phyloP scores from a whole-genome alignment of 179 eudicot genomes.

The Silene coronaria region DNA sequence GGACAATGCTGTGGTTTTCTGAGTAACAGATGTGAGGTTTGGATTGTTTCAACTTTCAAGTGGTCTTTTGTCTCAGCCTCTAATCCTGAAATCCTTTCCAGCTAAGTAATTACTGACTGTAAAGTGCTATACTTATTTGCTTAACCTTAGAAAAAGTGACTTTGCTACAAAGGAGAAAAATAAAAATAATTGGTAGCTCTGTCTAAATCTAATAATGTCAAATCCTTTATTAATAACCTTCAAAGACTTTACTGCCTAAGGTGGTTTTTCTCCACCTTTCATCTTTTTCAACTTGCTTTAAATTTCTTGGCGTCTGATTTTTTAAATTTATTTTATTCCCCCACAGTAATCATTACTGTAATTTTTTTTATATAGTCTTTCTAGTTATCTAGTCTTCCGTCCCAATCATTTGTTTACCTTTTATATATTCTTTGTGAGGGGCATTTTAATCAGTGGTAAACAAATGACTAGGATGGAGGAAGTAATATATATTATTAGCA shows the following conservation, averaged over 20 bases:
- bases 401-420: too few relatives aligned
- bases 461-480: too few relatives aligned
- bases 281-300: conserved; percentile 11
- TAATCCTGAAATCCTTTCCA: conserved; percentile 18
- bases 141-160: conserved; percentile 6
- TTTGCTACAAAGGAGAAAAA: conserved; percentile 12
- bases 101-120: conserved; percentile 20
- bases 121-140: conserved; percentile 12
- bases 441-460: too few relatives aligned
- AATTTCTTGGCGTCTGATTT: neutral
- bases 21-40: neutral
- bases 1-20: neutral
- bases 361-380: neutral
- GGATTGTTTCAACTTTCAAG: neutral
- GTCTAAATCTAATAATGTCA: conserved; percentile 26
- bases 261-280: conserved; percentile 9
- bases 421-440: too few relatives aligned
- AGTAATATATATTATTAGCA: neutral
- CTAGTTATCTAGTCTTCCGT: too few relatives aligned
- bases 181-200: conserved; percentile 7
- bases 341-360: neutral
- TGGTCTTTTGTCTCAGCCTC: neutral
- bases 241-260: neutral
- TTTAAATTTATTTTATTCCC: neutral
- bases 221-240: conserved; percentile 15